Evolutionary conservation across 768 basidiomycete genomes (phyloP).

Genomic region (Tylopilus balloui): DNA sequence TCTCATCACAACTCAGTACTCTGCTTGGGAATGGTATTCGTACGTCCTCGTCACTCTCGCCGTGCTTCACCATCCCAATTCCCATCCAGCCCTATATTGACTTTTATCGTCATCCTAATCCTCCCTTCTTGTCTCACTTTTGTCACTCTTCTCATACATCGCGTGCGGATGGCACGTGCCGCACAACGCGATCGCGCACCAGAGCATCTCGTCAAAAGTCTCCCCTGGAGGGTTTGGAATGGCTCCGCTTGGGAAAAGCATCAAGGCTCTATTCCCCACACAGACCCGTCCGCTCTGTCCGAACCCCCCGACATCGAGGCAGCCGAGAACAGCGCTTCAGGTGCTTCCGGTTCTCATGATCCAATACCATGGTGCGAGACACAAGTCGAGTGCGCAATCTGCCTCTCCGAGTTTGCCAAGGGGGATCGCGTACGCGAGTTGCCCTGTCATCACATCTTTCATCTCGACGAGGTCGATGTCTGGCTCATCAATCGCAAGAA

Average conservation of each 20-base stretch:
- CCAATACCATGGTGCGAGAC: slow-evolving; percentile 72
- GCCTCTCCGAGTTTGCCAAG: slow-evolving; percentile 77
- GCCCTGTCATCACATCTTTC: slow-evolving; percentile 95
- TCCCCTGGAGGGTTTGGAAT: slow-evolving; percentile 84
- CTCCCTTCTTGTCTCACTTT: slow-evolving; percentile 89
- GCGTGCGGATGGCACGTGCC: slow-evolving; percentile 76
- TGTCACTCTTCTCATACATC: slow-evolving; percentile 84
- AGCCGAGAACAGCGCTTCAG: slow-evolving; percentile 24
- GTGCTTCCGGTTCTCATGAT: slow-evolving; percentile 26
- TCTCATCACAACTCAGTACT: slow-evolving; percentile 72
- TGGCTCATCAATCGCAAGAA: slow-evolving; percentile 94
- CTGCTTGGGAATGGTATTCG: slow-evolving; percentile 93
- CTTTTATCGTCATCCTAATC: slow-evolving; percentile 82
- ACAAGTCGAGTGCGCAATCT: slow-evolving; percentile 90
- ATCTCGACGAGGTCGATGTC: slow-evolving; percentile 83
- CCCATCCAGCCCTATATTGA: slow-evolving; percentile 65
- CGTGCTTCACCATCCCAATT: slow-evolving; percentile 5
- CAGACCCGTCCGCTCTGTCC: slow-evolving; percentile 21
- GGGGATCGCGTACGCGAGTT: slow-evolving; percentile 89
- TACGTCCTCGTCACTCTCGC: slow-evolving; percentile 32
- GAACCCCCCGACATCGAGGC: slow-evolving; percentile 38
- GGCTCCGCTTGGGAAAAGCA: slow-evolving; percentile 80
- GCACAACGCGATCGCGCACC: slow-evolving; percentile 83
- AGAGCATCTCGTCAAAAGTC: slow-evolving; percentile 67
- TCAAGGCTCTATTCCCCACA: slow-evolving; percentile 32